Evolutionary conservation across 495 filamentous ascomycete species (phyloP), one percentile per base, ranked within the genome.

Genomic region (Penicillium malachiteum): DNA sequence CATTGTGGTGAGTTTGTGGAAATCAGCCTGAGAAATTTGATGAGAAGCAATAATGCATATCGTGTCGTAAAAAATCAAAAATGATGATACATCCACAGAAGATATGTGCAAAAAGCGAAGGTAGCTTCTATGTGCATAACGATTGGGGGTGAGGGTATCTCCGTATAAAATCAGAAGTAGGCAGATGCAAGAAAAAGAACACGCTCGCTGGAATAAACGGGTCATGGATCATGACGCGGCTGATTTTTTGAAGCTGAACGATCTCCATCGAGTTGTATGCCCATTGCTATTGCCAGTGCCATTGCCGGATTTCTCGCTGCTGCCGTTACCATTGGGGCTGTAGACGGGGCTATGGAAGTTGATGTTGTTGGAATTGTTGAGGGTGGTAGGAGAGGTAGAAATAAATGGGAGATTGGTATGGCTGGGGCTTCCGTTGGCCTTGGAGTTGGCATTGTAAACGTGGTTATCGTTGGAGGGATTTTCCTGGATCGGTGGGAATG

Each of bases 1-100:
- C 64, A 64, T 46, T 26, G 21, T 4, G 21, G 40, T n/a, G n/a
- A n/a, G n/a, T 40, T 34, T 49, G 50, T 54, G 48, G 34, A 41
- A 49, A 48, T n/a, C 21, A 14, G 34, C 18, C 33, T 18, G 5
- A 26, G 21, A 26, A 26, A 26, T 26, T 26, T 26, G 21, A 54
- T 33, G 37, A 35, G 50, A 56, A 40, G 39, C 30, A 31, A 40
- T 5, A 16, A 38, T 14, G 46, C 55, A 26, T 30, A 35, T 49
- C 44, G 43, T 60, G 59, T 52, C 61, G 59, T 37, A 46, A 52
- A 57, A 66, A 59, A 52, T 41, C 41, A 55, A 71, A 59, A 56
- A 37, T 72, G 67, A 68, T 74, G 56, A 61, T 73, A 74, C 70
- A 76, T 70, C 58, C 57, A 62, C 50, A 46, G 41, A 69, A 64